Percentiles rank a stretch among this genome's conserved stretches.
Evolutionary conservation across 495 filamentous ascomycete species (phyloP).

Genomic region (Penicillium lividum): DNA sequence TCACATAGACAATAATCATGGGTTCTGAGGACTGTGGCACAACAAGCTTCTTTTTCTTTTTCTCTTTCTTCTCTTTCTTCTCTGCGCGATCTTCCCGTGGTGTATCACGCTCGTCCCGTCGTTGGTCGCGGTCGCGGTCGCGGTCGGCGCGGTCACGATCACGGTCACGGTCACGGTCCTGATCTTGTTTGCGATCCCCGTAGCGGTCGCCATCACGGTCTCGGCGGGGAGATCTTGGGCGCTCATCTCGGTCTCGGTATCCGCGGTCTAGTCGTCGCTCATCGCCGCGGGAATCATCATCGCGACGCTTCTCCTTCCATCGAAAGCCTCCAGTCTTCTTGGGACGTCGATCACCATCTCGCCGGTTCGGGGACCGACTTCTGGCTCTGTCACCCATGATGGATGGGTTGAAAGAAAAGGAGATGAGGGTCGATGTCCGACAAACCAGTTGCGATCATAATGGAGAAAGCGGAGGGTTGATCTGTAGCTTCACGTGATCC

Average conservation of each 20-base stretch:
- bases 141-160: no score
- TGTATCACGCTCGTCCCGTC: conserved; percentile 29
- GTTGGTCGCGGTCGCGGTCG: conserved; percentile 23
- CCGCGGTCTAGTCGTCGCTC: conserved; percentile 55
- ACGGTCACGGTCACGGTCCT: conserved; percentile 20
- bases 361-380: conserved; percentile 39
- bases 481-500: conserved; percentile 28
- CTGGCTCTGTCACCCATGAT: conserved; percentile 39
- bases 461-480: conserved; percentile 8
- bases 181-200: conserved; percentile 24
- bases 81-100: conserved; percentile 33
- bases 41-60: conserved; percentile 42
- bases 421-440: conserved; percentile 15
- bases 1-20: conserved; percentile 91
- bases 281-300: conserved; percentile 45
- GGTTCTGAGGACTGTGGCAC: conserved; percentile 54
- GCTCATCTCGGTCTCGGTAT: conserved; percentile 48
- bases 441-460: conserved; percentile 19
- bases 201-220: conserved; percentile 30
- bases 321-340: conserved; percentile 54
- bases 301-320: conserved; percentile 65
- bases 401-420: conserved; percentile 18
- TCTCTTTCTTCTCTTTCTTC: conserved; percentile 39
- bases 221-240: conserved; percentile 36
- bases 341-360: conserved; percentile 31